Conservation (phyloP, 345 rosid genomes). For the Conringia planisiliqua region DNA sequence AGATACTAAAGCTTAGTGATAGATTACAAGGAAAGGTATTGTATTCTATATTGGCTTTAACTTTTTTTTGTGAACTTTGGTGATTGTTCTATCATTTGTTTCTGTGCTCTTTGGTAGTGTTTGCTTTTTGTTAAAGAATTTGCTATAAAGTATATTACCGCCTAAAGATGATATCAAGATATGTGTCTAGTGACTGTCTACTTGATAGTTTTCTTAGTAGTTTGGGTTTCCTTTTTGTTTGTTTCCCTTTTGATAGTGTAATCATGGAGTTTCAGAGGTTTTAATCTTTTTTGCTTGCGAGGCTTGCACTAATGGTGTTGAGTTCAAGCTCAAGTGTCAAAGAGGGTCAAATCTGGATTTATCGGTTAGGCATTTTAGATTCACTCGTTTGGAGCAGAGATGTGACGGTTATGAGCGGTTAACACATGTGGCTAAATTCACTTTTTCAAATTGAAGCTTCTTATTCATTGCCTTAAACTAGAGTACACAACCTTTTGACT, state of each 20-base stretch:
- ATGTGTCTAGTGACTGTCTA: no score
- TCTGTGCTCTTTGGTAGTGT: conserved; percentile 18
- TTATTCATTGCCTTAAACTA: conserved; percentile 6
- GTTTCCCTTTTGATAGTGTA: neutral
- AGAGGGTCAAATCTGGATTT: neutral
- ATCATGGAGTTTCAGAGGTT: neutral
- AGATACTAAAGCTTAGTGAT: conserved; percentile 21
- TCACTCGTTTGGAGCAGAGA: neutral
- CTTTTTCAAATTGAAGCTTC: neutral
- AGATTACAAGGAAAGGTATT: conserved; percentile 25
- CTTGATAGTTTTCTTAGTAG: conserved; percentile 22
- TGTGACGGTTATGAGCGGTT: neutral
- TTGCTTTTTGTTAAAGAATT: conserved; percentile 33
- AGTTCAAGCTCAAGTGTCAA: neutral
- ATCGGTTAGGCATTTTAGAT: neutral
- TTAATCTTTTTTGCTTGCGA: neutral
- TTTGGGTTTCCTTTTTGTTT: conserved; percentile 6
- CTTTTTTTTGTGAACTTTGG: conserved; percentile 25
- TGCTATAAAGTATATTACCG: conserved; percentile 21
- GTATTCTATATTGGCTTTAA: conserved; percentile 29
- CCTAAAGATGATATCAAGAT: conserved; percentile 15
- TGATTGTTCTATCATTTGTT: conserved; percentile 29
- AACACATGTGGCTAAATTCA: neutral
- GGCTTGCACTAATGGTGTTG: neutral
- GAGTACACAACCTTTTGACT: neutral